Evolutionary conservation across 164 flowering plant genomes (phyloP).

Genomic region (Nymphaea thermarum): DNA sequence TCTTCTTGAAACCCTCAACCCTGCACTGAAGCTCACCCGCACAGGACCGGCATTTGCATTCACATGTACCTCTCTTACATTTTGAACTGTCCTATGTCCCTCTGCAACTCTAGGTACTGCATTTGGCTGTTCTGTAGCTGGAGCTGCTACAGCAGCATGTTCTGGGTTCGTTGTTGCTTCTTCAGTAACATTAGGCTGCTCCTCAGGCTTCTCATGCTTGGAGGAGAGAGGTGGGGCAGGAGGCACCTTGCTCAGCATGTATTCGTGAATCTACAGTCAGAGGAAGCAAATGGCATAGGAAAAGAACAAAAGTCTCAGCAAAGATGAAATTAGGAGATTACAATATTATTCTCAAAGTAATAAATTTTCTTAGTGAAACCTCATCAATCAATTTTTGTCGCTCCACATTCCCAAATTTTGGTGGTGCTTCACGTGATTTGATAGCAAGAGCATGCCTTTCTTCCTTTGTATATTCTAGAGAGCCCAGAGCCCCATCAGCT

Average conservation of each 20-base stretch:
- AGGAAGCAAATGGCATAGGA: not conserved
- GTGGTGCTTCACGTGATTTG: conserved; percentile 84
- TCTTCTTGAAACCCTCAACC: conserved; percentile 15
- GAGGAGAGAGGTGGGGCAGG: conserved; percentile 42
- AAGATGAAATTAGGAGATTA: not conserved
- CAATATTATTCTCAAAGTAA: not conserved
- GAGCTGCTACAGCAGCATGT: conserved; percentile 9
- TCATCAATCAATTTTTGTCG: conserved; percentile 89
- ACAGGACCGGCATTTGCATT: conserved; percentile 32
- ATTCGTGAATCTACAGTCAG: conserved; percentile 62
- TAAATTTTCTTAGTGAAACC: conserved; percentile 21
- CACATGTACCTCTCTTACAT: conserved; percentile 28
- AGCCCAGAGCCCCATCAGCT: conserved; percentile 92
- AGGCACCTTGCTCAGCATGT: conserved; percentile 83
- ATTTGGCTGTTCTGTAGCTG: not conserved
- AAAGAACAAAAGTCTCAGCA: not conserved
- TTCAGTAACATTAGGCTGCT: conserved; percentile 15
- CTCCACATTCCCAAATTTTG: conserved; percentile 68
- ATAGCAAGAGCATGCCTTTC: conserved; percentile 77
- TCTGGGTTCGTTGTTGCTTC: conserved; percentile 22
- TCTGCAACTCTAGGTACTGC: conserved; percentile 8
- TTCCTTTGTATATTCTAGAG: conserved; percentile 79
- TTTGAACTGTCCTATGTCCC: conserved; percentile 28
- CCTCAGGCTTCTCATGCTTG: conserved; percentile 15
- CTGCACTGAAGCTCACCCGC: conserved; percentile 22